A percentile compares a stretch with the other conserved stretches of the same genome.
Conservation (phyloP, 805 yeast species). For the Wickerhamomyces rabaulensis region DNA sequence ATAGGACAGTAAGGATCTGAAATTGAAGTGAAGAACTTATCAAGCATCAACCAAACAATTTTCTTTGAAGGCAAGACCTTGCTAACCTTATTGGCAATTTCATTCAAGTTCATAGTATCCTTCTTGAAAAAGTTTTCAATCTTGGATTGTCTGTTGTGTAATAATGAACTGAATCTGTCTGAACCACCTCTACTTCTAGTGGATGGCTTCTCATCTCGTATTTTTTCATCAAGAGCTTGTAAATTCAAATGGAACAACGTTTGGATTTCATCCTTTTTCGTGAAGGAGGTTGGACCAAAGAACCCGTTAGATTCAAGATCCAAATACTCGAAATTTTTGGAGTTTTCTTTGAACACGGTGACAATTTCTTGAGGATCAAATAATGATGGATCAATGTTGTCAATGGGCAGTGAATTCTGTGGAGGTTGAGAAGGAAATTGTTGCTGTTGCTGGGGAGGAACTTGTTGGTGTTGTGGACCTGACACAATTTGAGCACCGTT, state of each 20-base stretch:
- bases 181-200: conserved; percentile 2
- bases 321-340: conserved; percentile 12
- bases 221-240: conserved; percentile 5
- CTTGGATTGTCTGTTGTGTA: conserved; percentile 14
- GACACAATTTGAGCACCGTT: not conserved
- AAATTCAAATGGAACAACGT: conserved; percentile 12
- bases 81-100: conserved; percentile 24
- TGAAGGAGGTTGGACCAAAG: conserved; percentile 13
- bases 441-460: not conserved
- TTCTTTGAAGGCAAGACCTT: conserved; percentile 46
- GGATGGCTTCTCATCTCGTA: not conserved
- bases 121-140: conserved; percentile 15
- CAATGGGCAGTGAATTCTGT: not conserved
- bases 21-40: conserved; percentile 40
- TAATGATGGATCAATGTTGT: conserved; percentile 15
- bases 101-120: conserved; percentile 12
- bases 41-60: conserved; percentile 51
- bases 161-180: conserved; percentile 10
- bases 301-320: conserved; percentile 16
- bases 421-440: not conserved
- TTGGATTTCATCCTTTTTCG: conserved; percentile 16
- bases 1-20: conserved; percentile 56
- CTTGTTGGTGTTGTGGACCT: not conserved
- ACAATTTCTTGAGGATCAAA: conserved; percentile 13
- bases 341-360: conserved; percentile 7